These are phyloP conservation scores for Chalciporus chontae DNA, from an alignment of 768 basidiomycete genomes.

Conservation along the genomic window DNA sequence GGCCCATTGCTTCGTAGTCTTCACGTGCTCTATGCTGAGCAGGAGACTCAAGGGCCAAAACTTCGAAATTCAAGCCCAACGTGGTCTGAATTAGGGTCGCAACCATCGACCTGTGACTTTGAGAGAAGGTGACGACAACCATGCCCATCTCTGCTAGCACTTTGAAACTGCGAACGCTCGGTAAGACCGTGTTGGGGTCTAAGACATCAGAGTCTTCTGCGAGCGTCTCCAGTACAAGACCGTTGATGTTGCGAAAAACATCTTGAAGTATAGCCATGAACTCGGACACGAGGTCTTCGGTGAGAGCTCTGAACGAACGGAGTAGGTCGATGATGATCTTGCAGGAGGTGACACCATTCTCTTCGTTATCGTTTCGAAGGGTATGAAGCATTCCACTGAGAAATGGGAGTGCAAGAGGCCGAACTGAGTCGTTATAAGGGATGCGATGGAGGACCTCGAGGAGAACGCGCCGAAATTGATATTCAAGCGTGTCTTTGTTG, in stretches of 20 bases:
- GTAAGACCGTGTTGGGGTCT: conserved; percentile 58
- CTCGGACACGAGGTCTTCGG: conserved; percentile 70
- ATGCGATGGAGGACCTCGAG: conserved; percentile 89
- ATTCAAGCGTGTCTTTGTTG: conserved; percentile 65
- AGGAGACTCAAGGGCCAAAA: conserved; percentile 74
- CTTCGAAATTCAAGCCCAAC: conserved; percentile 74
- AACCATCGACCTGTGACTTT: conserved; percentile 68
- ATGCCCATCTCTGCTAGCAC: conserved; percentile 92
- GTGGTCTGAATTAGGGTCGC: conserved; percentile 64
- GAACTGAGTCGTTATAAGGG: conserved; percentile 75
- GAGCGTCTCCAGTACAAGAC: conserved; percentile 71
- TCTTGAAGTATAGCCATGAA: conserved; percentile 81
- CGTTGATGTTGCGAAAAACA: conserved; percentile 69
- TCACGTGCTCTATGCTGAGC: conserved; percentile 76
- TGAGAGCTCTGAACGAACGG: conserved; percentile 67
- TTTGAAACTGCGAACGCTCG: conserved; percentile 85
- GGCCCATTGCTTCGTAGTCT: conserved; percentile 77
- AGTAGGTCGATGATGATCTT: conserved; percentile 90
- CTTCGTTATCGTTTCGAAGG: conserved; percentile 90
- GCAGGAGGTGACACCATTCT: conserved; percentile 86
- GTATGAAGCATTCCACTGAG: conserved; percentile 81
- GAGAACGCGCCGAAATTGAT: conserved; percentile 81
- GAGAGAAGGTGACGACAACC: conserved; percentile 86
- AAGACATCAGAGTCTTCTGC: conserved; percentile 56
- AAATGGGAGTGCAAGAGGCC: conserved; percentile 61